phyloP scores from a whole-genome alignment of 495 filamentous ascomycete genomes.

The Massariosphaeria phaeospora region DNA sequence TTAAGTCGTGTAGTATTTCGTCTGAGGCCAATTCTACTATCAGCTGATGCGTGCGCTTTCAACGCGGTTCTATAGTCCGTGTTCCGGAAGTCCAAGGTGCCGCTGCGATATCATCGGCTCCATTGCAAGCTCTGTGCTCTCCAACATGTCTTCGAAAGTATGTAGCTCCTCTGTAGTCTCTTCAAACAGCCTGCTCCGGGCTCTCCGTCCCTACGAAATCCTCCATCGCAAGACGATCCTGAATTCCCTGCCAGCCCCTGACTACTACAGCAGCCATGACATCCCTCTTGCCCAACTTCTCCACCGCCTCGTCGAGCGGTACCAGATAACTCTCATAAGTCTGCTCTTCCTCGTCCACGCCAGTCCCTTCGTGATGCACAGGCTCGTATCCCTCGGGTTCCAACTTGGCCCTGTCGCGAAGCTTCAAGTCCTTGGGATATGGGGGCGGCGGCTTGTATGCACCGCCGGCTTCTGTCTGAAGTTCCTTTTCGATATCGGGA shows the following conservation, averaged over 20 bases:
- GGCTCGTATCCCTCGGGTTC: slow-evolving; percentile 44
- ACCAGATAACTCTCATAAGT: slow-evolving; percentile 44
- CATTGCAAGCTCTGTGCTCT: too few species aligned
- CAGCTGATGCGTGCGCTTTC: too few species aligned
- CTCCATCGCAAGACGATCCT: slow-evolving; percentile 13
- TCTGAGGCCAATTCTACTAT: too few species aligned
- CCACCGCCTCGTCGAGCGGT: slow-evolving; percentile 42
- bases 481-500: slow-evolving; percentile 36
- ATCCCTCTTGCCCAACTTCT: slow-evolving; percentile 36
- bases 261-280: slow-evolving; percentile 40
- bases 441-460: slow-evolving; percentile 34
- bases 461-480: slow-evolving; percentile 14
- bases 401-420: slow-evolving; percentile 39
- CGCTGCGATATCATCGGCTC: too few species aligned
- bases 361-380: slow-evolving; percentile 41
- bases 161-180: too few species aligned
- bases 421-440: slow-evolving; percentile 37
- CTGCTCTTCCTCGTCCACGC: slow-evolving; percentile 46
- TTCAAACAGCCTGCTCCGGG: too few species aligned
- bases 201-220: background rate
- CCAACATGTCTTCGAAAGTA: too few species aligned
- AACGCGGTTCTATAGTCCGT: too few species aligned
- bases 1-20: too few species aligned
- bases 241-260: slow-evolving; percentile 44
- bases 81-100: too few species aligned